Base-by-base conservation (phyloP, 2,329 filamentous ascomycete species). In the Laburnicola sp. region DNA sequence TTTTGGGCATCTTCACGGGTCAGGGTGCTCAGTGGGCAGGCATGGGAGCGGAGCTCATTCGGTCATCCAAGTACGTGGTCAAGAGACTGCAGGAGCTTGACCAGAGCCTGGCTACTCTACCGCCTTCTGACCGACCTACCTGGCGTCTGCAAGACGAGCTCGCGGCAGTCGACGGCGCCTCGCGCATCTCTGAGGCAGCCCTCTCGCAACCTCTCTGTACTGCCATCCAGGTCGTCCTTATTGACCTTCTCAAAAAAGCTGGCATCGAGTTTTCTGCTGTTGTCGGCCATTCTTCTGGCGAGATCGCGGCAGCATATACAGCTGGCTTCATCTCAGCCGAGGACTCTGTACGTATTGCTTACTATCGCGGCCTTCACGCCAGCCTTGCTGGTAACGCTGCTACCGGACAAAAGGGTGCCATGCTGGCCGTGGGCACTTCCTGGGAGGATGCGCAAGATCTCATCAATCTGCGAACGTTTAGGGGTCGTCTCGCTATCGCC, bases 391-490 rank as follows among this genome's bases (percentile, higher is more conserved):
- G 3, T 2, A 16, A 16, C 16, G 31, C 30, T 6, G 3, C 38
- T 11, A 28, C 35, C 2, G 30, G 22, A 6, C 2, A 43, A 28
- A 11, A 26, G 3, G 38, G 38, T 3, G 38, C 63, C 1, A 76
- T 76, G 74, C 41, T 70, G 16, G 67, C 64, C 1, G 56, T 60
- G 6, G 50, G 5, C 25, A 30, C 9, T 23, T 35, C 25, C 40
- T 11, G 3, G 3, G 22, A 56, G n/a, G 49, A 58, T 2, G 58
- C 54, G 0, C 3, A 10, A 4, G 41, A 48, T 7, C 22, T 60
- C 22, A 51, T 48, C 35, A 76, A 78, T 52, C 64, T 65, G 11
- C 2, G 9, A 3, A 16, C 54, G 21, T 28, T 60, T 54, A 25
- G 56, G 26, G 62, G 63, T 2, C 53, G 58, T 0, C 3, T 70